phyloP scores from a whole-genome alignment of 805 yeast species.

The Ogataea neopini region DNA sequence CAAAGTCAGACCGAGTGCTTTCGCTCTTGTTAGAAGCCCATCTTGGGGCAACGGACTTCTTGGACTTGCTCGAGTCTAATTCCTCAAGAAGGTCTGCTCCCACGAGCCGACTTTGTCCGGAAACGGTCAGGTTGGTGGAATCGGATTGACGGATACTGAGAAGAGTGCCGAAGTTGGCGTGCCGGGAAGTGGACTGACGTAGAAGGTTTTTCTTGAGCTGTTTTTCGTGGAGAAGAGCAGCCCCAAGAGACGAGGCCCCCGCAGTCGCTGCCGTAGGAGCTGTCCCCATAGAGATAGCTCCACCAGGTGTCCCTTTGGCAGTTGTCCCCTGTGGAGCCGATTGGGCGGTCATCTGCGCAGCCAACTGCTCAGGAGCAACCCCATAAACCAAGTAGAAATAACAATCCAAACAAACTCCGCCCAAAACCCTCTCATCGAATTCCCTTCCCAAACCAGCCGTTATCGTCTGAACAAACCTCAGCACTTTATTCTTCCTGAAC shows the following conservation, averaged over 20 bases:
- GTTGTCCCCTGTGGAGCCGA: no score
- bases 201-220: slow-evolving; percentile 41
- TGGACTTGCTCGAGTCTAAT: slow-evolving; percentile 63
- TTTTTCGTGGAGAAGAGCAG: slow-evolving; percentile 61
- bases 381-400: slow-evolving; percentile 64
- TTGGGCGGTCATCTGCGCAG: no score
- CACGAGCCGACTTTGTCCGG: slow-evolving; percentile 60
- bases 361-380: slow-evolving; percentile 27
- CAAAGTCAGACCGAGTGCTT: slow-evolving; percentile 32
- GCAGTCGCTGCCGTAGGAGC: slow-evolving; percentile 12
- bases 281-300: no score
- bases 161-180: slow-evolving; percentile 88
- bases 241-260: slow-evolving; percentile 36
- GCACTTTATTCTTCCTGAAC: slow-evolving; percentile 69
- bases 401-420: slow-evolving; percentile 66
- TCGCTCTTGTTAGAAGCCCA: slow-evolving; percentile 21
- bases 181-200: slow-evolving; percentile 47
- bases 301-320: no score
- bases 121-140: slow-evolving; percentile 57
- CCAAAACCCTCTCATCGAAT: slow-evolving; percentile 61
- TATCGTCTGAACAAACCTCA: slow-evolving; percentile 70
- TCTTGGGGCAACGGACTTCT: slow-evolving; percentile 47
- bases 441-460: slow-evolving; percentile 64
- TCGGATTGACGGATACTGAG: slow-evolving; percentile 68
- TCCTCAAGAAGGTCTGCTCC: slow-evolving; percentile 54